Evolutionary conservation across 192 early-diverging fungal genomes (phyloP).

Genomic region (Coemansia sp.): DNA sequence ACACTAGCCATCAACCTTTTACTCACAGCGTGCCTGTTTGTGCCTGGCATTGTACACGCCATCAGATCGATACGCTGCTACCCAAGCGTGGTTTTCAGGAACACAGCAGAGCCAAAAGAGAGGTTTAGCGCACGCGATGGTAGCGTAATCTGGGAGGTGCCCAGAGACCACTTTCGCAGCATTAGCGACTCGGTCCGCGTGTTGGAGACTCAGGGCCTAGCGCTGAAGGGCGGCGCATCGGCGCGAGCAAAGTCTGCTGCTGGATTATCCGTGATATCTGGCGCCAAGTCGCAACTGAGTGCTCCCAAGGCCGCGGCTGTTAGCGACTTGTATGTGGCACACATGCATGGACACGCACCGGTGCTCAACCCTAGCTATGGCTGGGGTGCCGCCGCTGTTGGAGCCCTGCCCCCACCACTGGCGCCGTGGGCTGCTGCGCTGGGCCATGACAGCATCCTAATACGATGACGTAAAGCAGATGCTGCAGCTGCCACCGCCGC

Average conservation of each 20-base stretch:
- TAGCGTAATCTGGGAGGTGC: conserved; percentile 47
- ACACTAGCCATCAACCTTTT: conserved; percentile 34
- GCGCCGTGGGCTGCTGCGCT: neutral
- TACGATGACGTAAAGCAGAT: neutral
- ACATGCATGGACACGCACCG: conserved; percentile 33
- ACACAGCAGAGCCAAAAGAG: conserved; percentile 14
- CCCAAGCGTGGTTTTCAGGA: conserved; percentile 39
- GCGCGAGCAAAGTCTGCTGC: conserved; percentile 19
- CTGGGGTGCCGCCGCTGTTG: conserved; percentile 15
- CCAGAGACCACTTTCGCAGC: conserved; percentile 36
- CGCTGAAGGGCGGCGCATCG: conserved; percentile 12
- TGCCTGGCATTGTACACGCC: conserved; percentile 37
- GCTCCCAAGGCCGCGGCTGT: neutral
- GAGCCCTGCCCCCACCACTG: neutral
- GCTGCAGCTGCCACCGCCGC: neutral
- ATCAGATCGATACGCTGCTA: conserved; percentile 33
- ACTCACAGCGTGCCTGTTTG: conserved; percentile 28
- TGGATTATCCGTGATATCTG: conserved; percentile 19
- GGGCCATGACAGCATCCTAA: neutral
- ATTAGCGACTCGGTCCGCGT: conserved; percentile 35
- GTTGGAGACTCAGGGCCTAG: conserved; percentile 18
- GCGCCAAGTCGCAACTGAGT: conserved; percentile 13
- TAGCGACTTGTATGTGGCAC: conserved; percentile 25
- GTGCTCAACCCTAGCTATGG: conserved; percentile 44
- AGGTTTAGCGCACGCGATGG: conserved; percentile 13